Base-by-base conservation (phyloP, 148 eudicot species). In the Fallopia convolvulus region DNA sequence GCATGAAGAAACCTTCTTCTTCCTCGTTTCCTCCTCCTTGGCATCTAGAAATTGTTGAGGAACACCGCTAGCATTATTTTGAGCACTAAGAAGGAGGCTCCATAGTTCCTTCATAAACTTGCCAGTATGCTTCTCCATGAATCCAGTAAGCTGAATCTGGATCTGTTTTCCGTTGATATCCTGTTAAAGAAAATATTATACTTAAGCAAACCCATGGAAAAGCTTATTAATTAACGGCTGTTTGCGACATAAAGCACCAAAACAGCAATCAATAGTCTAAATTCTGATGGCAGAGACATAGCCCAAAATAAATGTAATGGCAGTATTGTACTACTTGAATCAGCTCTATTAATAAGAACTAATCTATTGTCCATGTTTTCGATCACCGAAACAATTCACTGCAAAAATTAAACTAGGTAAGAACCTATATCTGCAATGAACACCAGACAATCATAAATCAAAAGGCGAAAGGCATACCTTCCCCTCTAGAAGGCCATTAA, bases 41-140 rank as follows among this genome's bases (percentile, higher is more conserved):
- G 93, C 99, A 88, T 96, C 99, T 70, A 96, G 83, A 78, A 96
- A 89, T 83, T 93, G 98, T 81, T 96, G 99, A 70, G 99, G 99
- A 23, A 96, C 94, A 77, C 99, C 99, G 75, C 97, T 93, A 10
- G 89, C 90, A 85, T 93, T 96, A 52, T 88, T 87, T 85, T 96
- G 93, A 18, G 99, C 99, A 87, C 99, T 96, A 55, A 96, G 88
- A 70, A 96, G 98, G 83, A 91, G 92, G 5, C 76, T 40, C 99
- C 99, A 96, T 14, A 96, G 98, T 85, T 93, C 99, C 81, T 93
- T 96, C 99, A 96, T 96, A 80, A 96, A 96, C 80, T 89, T 96
- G 70, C 98, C 93, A 18, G 99, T 96, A 83, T 93, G 94, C 79
- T 94, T 96, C 84, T 96, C 98, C 99, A 96, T 93, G 83, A 93